Evolutionary conservation across 1,139 yeast genomes (phyloP).

Genomic region (Eremothecium gossypii): DNA sequence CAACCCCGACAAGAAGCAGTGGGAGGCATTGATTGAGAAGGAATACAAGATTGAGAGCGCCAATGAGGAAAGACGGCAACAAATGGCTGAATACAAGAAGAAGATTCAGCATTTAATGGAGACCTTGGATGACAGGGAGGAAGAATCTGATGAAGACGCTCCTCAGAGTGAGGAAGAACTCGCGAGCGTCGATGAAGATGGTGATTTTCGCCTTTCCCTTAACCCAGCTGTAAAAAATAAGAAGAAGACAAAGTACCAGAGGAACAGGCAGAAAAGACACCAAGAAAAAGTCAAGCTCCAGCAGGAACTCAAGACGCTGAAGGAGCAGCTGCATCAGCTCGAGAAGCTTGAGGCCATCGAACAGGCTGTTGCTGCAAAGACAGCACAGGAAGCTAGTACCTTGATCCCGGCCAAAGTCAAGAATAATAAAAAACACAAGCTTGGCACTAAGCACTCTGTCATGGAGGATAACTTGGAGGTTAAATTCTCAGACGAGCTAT

Average conservation of each 20-base stretch:
- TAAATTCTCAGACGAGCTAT: constrained; percentile 80
- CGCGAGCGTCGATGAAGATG: constrained; percentile 30
- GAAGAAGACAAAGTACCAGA: constrained; percentile 67
- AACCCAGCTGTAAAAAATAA: constrained; percentile 62
- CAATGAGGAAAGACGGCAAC: constrained; percentile 54
- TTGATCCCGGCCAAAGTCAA: constrained; percentile 18
- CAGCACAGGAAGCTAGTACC: constrained; percentile 13
- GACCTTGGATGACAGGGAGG: constrained; percentile 50
- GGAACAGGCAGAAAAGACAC: constrained; percentile 64
- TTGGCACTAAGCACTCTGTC: constrained; percentile 47
- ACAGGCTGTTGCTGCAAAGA: constrained; percentile 29
- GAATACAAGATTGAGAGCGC: constrained; percentile 62
- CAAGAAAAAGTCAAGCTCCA: constrained; percentile 51
- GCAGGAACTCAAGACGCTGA: constrained; percentile 47
- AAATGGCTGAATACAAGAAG: constrained; percentile 51
- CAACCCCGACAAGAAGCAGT: constrained; percentile 78
- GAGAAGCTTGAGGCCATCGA: constrained; percentile 46
- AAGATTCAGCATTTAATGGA: constrained; percentile 58
- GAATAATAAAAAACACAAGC: constrained; percentile 32
- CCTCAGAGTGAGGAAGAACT: constrained; percentile 32
- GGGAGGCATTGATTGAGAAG: constrained; percentile 62
- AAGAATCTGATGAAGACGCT: constrained; percentile 39
- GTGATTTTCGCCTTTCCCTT: constrained; percentile 44
- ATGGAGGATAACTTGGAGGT: constrained; percentile 68
- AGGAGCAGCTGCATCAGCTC: constrained; percentile 48